These are phyloP conservation scores for Lactarius indigo DNA, from an alignment of 768 basidiomycete species.

Conservation along the genomic window DNA sequence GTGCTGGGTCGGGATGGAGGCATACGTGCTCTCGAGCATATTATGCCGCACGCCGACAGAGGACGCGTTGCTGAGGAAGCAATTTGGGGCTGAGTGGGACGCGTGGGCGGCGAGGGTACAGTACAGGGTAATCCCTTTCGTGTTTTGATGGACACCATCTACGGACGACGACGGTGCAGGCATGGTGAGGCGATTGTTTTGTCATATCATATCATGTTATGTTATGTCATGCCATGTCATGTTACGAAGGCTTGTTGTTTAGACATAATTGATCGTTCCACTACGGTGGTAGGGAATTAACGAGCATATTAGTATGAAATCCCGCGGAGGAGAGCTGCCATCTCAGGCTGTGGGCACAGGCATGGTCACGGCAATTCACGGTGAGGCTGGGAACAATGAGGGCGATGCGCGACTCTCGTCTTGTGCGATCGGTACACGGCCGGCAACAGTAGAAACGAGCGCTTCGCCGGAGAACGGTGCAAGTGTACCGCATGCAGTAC, in stretches of 20 bases:
- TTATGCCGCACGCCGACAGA: constrained; percentile 17
- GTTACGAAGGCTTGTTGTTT: background rate
- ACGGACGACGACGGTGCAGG: background rate
- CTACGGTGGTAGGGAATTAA: background rate
- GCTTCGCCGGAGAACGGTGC: background rate
- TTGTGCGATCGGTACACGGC: background rate
- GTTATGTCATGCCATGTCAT: background rate
- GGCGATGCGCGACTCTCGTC: background rate
- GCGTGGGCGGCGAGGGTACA: constrained; percentile 22
- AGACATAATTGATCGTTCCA: background rate
- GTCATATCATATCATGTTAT: background rate
- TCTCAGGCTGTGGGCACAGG: background rate
- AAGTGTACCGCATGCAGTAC: background rate
- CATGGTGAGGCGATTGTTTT: background rate
- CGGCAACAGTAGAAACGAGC: background rate
- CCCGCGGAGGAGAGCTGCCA: background rate
- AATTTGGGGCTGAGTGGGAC: constrained; percentile 24
- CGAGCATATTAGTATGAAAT: background rate
- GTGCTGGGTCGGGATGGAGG: constrained; percentile 18
- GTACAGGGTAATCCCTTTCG: constrained; percentile 23
- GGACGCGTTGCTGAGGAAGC: constrained; percentile 18
- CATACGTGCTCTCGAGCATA: constrained; percentile 21
- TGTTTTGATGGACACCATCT: constrained; percentile 11
- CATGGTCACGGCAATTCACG: background rate
- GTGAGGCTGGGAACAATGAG: background rate